Conservation (phyloP, 2,329 filamentous ascomycete genomes). For the Emmonsiellopsis sp. region DNA sequence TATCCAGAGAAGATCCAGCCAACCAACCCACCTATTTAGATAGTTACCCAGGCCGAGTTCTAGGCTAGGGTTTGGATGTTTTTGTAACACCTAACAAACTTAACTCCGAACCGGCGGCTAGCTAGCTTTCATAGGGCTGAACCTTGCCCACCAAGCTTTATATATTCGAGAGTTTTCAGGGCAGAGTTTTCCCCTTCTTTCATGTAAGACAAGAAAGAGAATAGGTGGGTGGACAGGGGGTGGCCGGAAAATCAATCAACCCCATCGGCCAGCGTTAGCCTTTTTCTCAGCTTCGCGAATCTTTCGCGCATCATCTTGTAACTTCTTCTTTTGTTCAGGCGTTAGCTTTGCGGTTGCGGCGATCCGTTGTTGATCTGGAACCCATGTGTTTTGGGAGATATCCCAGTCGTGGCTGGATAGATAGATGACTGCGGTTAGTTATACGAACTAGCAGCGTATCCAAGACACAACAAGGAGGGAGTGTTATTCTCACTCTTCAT, state of each 20-base stretch:
- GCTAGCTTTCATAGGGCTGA: too few relatives aligned
- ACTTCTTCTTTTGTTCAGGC: background rate
- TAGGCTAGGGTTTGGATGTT: too few relatives aligned
- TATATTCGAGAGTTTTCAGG: background rate
- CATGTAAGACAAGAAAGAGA: background rate
- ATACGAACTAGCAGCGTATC: background rate
- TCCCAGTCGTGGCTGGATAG: slow-evolving; percentile 30
- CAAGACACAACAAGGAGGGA: background rate
- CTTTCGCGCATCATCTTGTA: slow-evolving; percentile 5
- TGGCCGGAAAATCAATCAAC: background rate
- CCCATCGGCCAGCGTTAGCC: background rate
- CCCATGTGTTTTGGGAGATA: slow-evolving; percentile 24
- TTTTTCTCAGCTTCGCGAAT: background rate
- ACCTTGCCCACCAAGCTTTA: background rate
- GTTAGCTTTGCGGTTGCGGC: slow-evolving; percentile 7
- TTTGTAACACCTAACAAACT: too few relatives aligned
- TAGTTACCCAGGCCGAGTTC: too few relatives aligned
- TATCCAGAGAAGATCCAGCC: background rate
- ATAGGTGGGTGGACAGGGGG: background rate
- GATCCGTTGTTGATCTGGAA: slow-evolving; percentile 18
- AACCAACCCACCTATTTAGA: background rate
- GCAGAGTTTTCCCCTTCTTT: too few relatives aligned
- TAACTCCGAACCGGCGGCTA: too few relatives aligned
- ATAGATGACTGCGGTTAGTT: slow-evolving; percentile 10
- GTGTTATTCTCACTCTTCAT: slow-evolving; percentile 25